Percentiles rank a stretch among this genome's conserved stretches.
These are phyloP conservation scores for Coriaria nepalensis DNA, from an alignment of 306 rosid species.

Conservation along the genomic window DNA sequence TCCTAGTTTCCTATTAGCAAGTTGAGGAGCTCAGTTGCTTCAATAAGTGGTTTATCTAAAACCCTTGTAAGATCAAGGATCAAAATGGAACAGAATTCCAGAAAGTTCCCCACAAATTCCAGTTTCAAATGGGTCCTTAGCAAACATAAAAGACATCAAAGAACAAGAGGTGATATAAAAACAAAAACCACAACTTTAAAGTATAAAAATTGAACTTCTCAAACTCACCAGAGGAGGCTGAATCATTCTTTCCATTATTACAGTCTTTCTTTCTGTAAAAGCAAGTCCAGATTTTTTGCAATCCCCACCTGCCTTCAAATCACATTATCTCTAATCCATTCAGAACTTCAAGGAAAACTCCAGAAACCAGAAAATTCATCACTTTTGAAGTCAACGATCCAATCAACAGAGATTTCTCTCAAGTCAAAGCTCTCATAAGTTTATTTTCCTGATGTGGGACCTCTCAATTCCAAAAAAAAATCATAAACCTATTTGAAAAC, in stretches of 20 bases:
- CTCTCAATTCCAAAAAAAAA: conserved; percentile 8
- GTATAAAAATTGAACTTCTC: no score
- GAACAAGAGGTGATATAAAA: no score
- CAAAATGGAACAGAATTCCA: no score
- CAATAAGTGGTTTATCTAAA: no score
- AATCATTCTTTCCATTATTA: conserved; percentile 13
- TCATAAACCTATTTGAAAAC: conserved; percentile 5
- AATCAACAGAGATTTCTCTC: no score
- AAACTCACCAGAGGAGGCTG: conserved; percentile 14
- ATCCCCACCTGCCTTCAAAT: background rate
- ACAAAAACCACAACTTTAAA: no score
- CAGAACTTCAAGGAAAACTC: conserved; percentile 3
- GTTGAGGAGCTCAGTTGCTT: no score
- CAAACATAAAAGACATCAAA: no score
- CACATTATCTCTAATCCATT: conserved; percentile 6
- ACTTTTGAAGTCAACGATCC: background rate
- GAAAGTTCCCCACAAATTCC: no score
- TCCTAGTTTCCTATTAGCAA: no score
- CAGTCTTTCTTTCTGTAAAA: conserved; percentile 6
- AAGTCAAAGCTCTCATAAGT: background rate
- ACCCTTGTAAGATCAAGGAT: no score
- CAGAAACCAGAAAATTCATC: conserved; percentile 6
- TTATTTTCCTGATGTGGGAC: background rate
- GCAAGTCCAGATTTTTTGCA: conserved; percentile 2
- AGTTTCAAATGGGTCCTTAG: no score